Conservation (phyloP, 768 basidiomycete species). For the Vararia minispora region DNA sequence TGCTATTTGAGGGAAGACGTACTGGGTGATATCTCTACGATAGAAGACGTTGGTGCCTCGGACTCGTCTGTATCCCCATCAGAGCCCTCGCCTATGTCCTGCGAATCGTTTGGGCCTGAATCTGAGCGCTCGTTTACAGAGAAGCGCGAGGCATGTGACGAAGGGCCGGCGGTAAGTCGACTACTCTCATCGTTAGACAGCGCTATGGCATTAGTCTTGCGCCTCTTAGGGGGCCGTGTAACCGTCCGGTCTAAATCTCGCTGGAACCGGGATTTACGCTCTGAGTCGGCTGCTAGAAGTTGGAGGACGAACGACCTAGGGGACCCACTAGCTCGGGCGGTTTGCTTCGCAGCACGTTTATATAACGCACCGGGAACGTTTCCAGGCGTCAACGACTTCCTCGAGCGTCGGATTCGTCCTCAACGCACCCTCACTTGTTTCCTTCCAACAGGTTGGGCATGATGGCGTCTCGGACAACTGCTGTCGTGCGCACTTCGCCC, state of each 20-base stretch:
- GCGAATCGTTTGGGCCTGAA: too few relatives aligned
- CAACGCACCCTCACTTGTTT: slow-evolving; percentile 22
- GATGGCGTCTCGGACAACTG: slow-evolving; percentile 22
- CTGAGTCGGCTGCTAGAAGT: not conserved
- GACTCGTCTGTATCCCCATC: too few relatives aligned
- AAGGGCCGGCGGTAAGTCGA: too few relatives aligned
- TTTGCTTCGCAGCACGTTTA: too few relatives aligned
- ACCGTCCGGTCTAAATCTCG: slow-evolving; percentile 1
- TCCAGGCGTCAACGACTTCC: slow-evolving; percentile 26
- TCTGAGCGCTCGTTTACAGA: too few relatives aligned
- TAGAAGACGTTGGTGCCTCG: too few relatives aligned
- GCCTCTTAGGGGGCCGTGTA: slow-evolving; percentile 10
- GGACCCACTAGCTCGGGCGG: too few relatives aligned
- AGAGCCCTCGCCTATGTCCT: too few relatives aligned
- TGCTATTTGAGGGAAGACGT: too few relatives aligned
- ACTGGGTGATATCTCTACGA: too few relatives aligned
- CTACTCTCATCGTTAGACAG: too few relatives aligned
- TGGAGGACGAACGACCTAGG: slow-evolving; percentile 10
- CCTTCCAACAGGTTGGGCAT: slow-evolving; percentile 26
- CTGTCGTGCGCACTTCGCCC: slow-evolving; percentile 30
- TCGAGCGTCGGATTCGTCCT: slow-evolving; percentile 26
- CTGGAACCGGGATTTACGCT: not conserved
- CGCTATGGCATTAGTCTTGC: slow-evolving; percentile 12
- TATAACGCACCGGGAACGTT: slow-evolving; percentile 24
- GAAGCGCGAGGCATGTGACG: too few relatives aligned